Percentiles rank a stretch among this genome's conserved stretches.
Conservation (phyloP, 2,329 filamentous ascomycete species). For the Venturia nashicola region DNA sequence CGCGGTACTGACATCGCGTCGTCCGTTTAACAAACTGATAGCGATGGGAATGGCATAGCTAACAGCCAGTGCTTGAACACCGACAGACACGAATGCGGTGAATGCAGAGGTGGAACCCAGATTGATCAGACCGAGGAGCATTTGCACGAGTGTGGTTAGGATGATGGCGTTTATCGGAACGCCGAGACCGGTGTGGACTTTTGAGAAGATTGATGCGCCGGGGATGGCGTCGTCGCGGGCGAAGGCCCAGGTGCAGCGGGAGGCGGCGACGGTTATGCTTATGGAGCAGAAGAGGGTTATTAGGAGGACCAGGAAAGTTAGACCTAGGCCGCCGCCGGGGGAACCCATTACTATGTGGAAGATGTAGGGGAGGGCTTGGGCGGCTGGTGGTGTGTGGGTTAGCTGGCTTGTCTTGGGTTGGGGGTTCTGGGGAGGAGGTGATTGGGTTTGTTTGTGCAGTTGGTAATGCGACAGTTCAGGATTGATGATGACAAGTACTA, state of each 20-base stretch:
- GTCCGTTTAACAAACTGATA: conserved; percentile 31
- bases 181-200: conserved; percentile 22
- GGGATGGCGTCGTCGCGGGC: conserved; percentile 65
- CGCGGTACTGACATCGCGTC: conserved; percentile 4
- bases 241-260: conserved; percentile 65
- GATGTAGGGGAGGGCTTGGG: conserved; percentile 62
- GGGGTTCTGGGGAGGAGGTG: conserved; percentile 22
- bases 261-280: conserved; percentile 41
- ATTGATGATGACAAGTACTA: too few species aligned
- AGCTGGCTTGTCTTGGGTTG: conserved; percentile 32
- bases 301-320: conserved; percentile 49
- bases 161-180: conserved; percentile 31
- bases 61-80: conserved; percentile 43
- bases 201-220: conserved; percentile 20
- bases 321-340: conserved; percentile 58
- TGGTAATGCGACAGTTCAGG: too few species aligned
- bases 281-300: conserved; percentile 43
- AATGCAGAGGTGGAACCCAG: conserved; percentile 36
- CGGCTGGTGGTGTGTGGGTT: conserved; percentile 35
- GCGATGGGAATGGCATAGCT: conserved; percentile 45
- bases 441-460: too few species aligned
- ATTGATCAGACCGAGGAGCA: conserved; percentile 38
- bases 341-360: conserved; percentile 69
- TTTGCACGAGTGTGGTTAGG: conserved; percentile 33
- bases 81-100: conserved; percentile 39